Percentiles rank a stretch among this genome's conserved stretches.
Evolutionary conservation across 495 filamentous ascomycete species (phyloP).

Genomic region (Talaromyces stipitatus): DNA sequence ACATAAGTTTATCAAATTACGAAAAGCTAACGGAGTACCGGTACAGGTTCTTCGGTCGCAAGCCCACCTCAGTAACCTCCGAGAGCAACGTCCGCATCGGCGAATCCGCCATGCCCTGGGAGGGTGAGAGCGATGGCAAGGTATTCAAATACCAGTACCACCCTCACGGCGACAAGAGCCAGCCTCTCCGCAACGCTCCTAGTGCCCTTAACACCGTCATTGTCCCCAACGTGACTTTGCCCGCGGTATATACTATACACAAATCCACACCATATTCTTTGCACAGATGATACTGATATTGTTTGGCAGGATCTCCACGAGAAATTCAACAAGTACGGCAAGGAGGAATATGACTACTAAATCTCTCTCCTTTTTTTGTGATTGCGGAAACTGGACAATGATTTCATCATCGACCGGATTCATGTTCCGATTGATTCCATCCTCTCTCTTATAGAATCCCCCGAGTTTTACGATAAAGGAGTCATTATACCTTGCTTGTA

Average conservation of each 20-base stretch:
- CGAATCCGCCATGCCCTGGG: constrained; percentile 80
- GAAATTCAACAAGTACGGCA: constrained; percentile 97
- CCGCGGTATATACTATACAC: constrained; percentile 57
- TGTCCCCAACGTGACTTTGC: constrained; percentile 84
- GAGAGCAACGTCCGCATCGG: constrained; percentile 71
- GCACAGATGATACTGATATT: constrained; percentile 14
- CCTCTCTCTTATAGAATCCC: background rate
- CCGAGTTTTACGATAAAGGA: background rate
- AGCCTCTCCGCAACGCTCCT: constrained; percentile 77
- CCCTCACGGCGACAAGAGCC: constrained; percentile 73
- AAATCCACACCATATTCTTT: constrained; percentile 3
- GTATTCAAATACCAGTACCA: constrained; percentile 86
- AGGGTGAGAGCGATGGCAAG: constrained; percentile 49
- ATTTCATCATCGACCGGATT: background rate
- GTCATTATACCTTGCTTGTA: background rate
- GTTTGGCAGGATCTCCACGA: constrained; percentile 71
- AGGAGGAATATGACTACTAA: constrained; percentile 60
- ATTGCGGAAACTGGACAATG: background rate
- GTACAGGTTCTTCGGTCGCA: constrained; percentile 56
- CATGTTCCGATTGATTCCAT: background rate
- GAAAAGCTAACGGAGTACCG: background rate
- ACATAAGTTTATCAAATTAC: background rate
- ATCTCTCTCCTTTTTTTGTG: background rate
- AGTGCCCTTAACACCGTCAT: constrained; percentile 91
- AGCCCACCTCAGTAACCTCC: constrained; percentile 76